These are phyloP conservation scores for Cairneyella variabilis DNA, from an alignment of 495 filamentous ascomycete genomes.

Conservation along the genomic window DNA sequence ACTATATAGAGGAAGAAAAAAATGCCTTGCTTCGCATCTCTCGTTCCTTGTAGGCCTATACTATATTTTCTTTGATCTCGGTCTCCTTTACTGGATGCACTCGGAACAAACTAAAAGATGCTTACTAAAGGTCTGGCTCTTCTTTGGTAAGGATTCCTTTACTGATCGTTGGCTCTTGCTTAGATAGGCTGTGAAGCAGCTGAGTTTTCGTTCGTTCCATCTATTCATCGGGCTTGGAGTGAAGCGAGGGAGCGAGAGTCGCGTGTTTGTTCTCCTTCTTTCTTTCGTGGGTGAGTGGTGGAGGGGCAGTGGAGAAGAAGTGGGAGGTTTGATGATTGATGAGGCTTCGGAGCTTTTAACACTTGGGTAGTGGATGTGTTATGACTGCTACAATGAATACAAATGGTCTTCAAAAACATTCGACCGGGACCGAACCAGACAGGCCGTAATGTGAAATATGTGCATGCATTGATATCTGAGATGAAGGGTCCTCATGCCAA, in stretches of 20 bases:
- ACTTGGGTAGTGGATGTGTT: too few relatives aligned
- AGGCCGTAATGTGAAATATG: too few relatives aligned
- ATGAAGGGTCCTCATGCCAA: too few relatives aligned
- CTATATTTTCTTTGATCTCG: constrained; percentile 14
- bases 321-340: too few relatives aligned
- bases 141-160: constrained; percentile 21
- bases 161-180: constrained; percentile 29
- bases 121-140: not conserved
- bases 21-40: not conserved
- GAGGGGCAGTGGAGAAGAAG: too few relatives aligned
- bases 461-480: too few relatives aligned
- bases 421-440: too few relatives aligned
- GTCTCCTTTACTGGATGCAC: constrained; percentile 2
- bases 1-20: not conserved
- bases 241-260: constrained; percentile 2
- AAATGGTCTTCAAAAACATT: too few relatives aligned
- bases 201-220: too few relatives aligned
- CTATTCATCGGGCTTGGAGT: constrained; percentile 6
- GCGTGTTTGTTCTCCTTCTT: constrained; percentile 16
- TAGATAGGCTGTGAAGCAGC: constrained; percentile 26
- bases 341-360: too few relatives aligned
- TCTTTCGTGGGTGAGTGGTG: too few relatives aligned
- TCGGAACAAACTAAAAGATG: not conserved
- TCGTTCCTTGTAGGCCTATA: not conserved
- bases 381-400: too few relatives aligned